phyloP scores from a whole-genome alignment of 176 grass and related monocot species.

The Carex scoparia region DNA sequence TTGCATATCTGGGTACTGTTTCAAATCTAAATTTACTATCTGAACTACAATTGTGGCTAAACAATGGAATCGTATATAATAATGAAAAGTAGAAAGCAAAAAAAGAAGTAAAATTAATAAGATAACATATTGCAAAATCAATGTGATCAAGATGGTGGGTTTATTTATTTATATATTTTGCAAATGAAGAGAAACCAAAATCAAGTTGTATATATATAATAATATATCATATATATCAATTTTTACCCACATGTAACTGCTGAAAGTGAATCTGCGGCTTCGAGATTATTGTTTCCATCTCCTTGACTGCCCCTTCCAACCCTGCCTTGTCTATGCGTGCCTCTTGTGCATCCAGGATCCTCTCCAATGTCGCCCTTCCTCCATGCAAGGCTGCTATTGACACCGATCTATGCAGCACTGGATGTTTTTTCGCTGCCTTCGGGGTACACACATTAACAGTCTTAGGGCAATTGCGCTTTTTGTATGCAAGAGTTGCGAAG shows the following conservation, averaged over 20 bases:
- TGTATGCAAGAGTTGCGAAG: conserved; percentile 5
- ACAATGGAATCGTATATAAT: background rate
- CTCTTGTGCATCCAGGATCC: background rate
- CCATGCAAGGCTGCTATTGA: conserved; percentile 21
- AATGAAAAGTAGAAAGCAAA: background rate
- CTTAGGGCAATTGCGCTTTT: background rate
- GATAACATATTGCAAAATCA: background rate
- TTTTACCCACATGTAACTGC: background rate
- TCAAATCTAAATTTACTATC: background rate
- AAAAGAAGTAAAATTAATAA: background rate
- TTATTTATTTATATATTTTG: background rate
- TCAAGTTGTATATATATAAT: background rate
- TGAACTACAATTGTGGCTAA: background rate
- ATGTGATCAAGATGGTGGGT: background rate
- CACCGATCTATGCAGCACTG: background rate
- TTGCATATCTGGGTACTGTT: background rate
- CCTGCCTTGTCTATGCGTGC: background rate
- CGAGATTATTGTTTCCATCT: background rate
- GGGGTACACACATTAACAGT: background rate
- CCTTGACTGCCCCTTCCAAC: no score
- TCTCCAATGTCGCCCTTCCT: background rate
- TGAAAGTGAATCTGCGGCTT: background rate
- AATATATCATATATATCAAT: background rate
- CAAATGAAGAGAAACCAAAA: background rate
- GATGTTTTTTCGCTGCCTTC: background rate